Evolutionary conservation across 345 rosid genomes (phyloP), one percentile per base, ranked within the genome.

Genomic region (Anastatica hierochuntica): DNA sequence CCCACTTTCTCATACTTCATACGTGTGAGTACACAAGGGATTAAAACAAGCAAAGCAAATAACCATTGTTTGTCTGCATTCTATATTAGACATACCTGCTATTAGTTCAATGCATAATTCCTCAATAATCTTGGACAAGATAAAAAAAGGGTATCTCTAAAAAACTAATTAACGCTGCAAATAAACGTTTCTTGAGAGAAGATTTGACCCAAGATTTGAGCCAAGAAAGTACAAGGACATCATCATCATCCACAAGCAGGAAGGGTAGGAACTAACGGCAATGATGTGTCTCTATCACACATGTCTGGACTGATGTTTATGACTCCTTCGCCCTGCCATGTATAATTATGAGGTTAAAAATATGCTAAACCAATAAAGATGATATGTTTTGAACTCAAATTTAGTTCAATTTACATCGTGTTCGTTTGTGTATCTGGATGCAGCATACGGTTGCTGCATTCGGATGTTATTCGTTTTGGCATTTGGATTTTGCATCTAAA

Each of bases 311-410:
- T 56, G 40, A 64, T 55, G 21, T 64, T 42, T 40, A 64, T 31
- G 37, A 64, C 69, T 64, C 56, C 62, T 64, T 64, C 62, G 43
- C 56, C 62, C 69, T 64, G 69, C 43, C 27, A 64, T 55, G 37
- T 37, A 17, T 21, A 11, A 3, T 6, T 11, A 12, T 14, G 18
- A 43, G 27, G 31, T 46, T 10, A 24, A 12, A 13, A 34, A 27
- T 41, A 49, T 42, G 29, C 14, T 33, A 19, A 19, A n/a, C 8
- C 21, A 19, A 13, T 14, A 1, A 30, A 11, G 10, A 21, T 43
- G 1, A 9, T n/a, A 1, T 10, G 8, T 8, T 0, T 19, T 12
- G 34, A 46, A 13, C 8, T 10, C 4, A 42, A 19, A 4, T 8
- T 13, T 14, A 14, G 14, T 13, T 31, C n/a, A n/a, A n/a, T n/a